Evolutionary conservation across 2,329 filamentous ascomycete genomes (phyloP), one percentile per base, ranked within the genome.

Genomic region (Beauveria asiatica): DNA sequence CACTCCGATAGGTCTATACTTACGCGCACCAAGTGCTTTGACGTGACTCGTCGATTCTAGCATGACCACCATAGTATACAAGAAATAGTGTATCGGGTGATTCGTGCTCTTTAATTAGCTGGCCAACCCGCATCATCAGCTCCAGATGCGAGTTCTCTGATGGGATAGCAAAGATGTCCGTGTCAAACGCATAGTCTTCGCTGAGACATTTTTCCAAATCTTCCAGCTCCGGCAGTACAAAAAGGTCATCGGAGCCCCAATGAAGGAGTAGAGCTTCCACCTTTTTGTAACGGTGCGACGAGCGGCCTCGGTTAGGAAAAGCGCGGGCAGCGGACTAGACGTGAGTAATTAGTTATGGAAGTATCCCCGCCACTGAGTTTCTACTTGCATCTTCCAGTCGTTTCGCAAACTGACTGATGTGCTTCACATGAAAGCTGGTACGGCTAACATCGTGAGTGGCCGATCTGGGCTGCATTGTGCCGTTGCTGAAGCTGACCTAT

Each of bases 11-110:
- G 2, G 13, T 25, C 17, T 8, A 10, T 51, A 79, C 78, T 73
- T 72, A 81, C 74, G 81, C 81, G 67, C 81, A 84, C 81, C 82
- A 84, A 8, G 81, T 83, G 68, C 81, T 84, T 66, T 84, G 81
- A 54, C 81, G 75, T 23, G 81, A 81, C 62, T 83, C 80, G 61
- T 84, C 82, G 61, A 84, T 84, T 63, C 78, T 77, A 3, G 82
- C 82, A 67, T 85, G 82, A 0, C 82, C 82, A 11, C 81, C 82
- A 59, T 85, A 84, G 67, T 84, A 85, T 17, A 84, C 70, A 9
- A 84, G 67, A 63, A 84, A 83, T 1, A 85, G 70, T 0, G 81
- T 84, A 51, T 83, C 79, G 48, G 75, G 74, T 3, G 78, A 77
- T 63, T 83, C 82, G 57, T 82, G 74, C 51, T 81, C 76, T 65